These are phyloP conservation scores for Ilex paraguariensis DNA, from an alignment of 305 asterid species.

Conservation along the genomic window DNA sequence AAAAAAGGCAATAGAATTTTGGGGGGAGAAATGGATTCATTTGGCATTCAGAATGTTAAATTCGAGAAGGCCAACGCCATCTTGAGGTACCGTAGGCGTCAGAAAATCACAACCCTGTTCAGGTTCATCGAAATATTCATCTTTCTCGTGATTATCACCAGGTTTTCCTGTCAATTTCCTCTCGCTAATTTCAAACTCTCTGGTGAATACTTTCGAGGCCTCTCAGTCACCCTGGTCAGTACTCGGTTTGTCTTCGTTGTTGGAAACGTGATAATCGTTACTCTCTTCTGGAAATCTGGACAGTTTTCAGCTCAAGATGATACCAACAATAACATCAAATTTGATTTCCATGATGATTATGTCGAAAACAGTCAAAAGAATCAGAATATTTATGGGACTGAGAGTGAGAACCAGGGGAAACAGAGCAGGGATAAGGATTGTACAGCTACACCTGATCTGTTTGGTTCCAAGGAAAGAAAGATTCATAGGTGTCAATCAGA, in stretches of 20 bases:
- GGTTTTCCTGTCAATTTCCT: constrained; percentile 33
- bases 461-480: constrained; percentile 8
- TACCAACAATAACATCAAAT: constrained; percentile 6
- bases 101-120: constrained; percentile 35
- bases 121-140: constrained; percentile 40
- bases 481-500: constrained; percentile 29
- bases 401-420: neutral
- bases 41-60: constrained; percentile 31
- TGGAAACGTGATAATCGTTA: constrained; percentile 64
- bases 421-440: no score
- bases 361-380: constrained; percentile 34
- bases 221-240: constrained; percentile 32
- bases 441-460: no score
- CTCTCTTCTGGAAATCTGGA: constrained; percentile 46
- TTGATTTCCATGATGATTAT: constrained; percentile 48
- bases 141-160: constrained; percentile 37
- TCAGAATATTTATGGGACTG: neutral
- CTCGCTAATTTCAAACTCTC: constrained; percentile 23
- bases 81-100: constrained; percentile 21
- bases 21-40: constrained; percentile 39
- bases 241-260: constrained; percentile 54
- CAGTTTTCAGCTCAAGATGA: constrained; percentile 20
- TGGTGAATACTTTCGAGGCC: constrained; percentile 33
- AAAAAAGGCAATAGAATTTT: neutral
- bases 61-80: constrained; percentile 48